These are phyloP conservation scores for Boletus sensibilis DNA, from an alignment of 768 basidiomycete genomes.

Conservation along the genomic window DNA sequence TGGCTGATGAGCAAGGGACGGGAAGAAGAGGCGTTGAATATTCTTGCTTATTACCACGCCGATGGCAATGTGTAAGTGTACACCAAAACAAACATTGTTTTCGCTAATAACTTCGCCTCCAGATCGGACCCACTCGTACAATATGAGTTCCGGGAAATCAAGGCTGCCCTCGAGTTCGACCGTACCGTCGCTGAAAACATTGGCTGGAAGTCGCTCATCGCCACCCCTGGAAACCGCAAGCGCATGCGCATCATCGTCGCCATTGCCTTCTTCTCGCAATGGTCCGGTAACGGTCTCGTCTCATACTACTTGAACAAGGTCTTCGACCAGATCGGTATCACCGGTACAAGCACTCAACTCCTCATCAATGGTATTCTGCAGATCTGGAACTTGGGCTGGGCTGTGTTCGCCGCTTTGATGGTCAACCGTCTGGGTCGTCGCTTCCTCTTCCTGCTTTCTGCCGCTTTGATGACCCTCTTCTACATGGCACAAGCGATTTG, in stretches of 20 bases:
- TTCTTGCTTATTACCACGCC: conserved; percentile 81
- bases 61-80: conserved; percentile 59
- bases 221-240: conserved; percentile 67
- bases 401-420: conserved; percentile 53
- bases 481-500: conserved; percentile 69
- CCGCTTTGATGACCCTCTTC: conserved; percentile 59
- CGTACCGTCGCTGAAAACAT: conserved; percentile 54
- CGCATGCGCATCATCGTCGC: conserved; percentile 77
- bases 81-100: not conserved
- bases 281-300: conserved; percentile 84
- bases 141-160: conserved; percentile 81
- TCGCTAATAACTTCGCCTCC: not conserved
- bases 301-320: conserved; percentile 81
- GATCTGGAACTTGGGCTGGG: conserved; percentile 75
- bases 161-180: conserved; percentile 71
- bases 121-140: conserved; percentile 65
- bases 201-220: conserved; percentile 68
- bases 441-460: conserved; percentile 64
- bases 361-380: conserved; percentile 86
- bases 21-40: conserved; percentile 63
- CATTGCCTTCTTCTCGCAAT: conserved; percentile 81
- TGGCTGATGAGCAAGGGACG: conserved; percentile 77
- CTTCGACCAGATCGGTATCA: conserved; percentile 66
- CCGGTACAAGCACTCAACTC: conserved; percentile 58
- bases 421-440: conserved; percentile 70